Evolutionary conservation across 495 filamentous ascomycete species (phyloP), one percentile per base, ranked within the genome.

Genomic region (Chaetomium fimeti): DNA sequence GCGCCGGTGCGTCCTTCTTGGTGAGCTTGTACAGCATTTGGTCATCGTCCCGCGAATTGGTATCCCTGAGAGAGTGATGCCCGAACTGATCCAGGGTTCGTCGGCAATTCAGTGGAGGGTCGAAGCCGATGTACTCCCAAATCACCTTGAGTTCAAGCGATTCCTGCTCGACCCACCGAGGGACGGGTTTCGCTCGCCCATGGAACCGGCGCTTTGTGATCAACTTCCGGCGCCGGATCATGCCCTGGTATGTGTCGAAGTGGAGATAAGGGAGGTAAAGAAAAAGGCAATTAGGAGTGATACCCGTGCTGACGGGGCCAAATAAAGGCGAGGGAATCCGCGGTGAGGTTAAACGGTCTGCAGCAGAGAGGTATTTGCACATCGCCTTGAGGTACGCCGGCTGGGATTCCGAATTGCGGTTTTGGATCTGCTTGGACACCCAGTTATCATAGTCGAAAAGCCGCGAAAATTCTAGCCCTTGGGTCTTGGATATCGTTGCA

Each of bases 21-120:
- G 87, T 90, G 1, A 87, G 79, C 63, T 89, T 89, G 75, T 87
- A 90, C 5, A 89, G 73, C 82, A 90, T 88, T 69, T 90, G 87
- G 42, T 90, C 87, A 52, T 86, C 84, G 48, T 90, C 87, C 28
- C 87, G 77, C 0, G 84, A 82, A 28, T 83, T 74, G 0, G 87
- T 88, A 22, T 88, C 87, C 20, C 80, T 75, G 0, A 89, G 77
- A 51, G 84, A 83, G 0, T 85, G 86, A 64, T 89, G 88, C 0
- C 86, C 86, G 59, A 82, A 89, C 68, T 89, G 87, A 61, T 90
- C 87, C 11, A 90, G 66, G 2, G 87, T 89, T 36, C 87, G 77
- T 12, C 87, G 81, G 63, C 82, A 83, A 66, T 89, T 88, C 20
- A 88, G 75, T 0, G 87, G 86, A 8, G 83, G 85, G 57, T 90